A percentile compares a stretch with the other conserved stretches of the same genome.
These are phyloP conservation scores for Penicillium freii DNA, from an alignment of 2,329 filamentous ascomycete species.

Conservation along the genomic window DNA sequence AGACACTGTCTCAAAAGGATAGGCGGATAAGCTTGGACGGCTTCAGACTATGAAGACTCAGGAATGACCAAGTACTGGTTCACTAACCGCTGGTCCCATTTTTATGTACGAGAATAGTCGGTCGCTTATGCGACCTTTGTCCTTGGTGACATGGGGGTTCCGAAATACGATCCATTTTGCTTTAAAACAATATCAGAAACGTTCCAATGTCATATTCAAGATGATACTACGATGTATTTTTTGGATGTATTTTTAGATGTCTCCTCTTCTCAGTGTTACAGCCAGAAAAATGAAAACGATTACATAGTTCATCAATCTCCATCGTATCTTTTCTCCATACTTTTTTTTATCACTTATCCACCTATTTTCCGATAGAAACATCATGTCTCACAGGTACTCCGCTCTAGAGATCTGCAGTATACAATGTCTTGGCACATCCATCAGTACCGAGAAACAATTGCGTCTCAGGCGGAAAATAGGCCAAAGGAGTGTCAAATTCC, in stretches of 20 bases:
- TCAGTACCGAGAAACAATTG: neutral
- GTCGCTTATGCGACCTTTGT: neutral
- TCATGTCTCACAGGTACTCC: neutral
- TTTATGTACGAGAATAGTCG: neutral
- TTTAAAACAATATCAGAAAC: neutral
- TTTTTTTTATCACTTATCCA: neutral
- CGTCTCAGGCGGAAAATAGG: neutral
- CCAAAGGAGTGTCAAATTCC: neutral
- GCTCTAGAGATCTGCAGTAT: constrained; percentile 2
- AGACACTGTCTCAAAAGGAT: neutral
- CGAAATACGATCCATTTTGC: neutral
- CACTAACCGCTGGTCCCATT: neutral
- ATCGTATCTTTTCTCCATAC: neutral
- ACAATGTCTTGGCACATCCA: constrained; percentile 6
- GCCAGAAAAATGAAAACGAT: neutral
- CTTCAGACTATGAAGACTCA: neutral
- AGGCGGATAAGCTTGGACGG: too few relatives aligned
- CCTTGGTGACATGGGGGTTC: neutral
- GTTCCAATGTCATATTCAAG: neutral
- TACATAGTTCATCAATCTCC: neutral
- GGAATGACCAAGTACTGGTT: neutral
- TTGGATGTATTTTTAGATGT: neutral
- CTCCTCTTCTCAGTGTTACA: too few relatives aligned
- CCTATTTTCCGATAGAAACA: neutral
- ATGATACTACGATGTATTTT: neutral